A percentile compares a stretch with the other conserved stretches of the same genome.
These are phyloP conservation scores for Neurospora sp. DNA, from an alignment of 495 filamentous ascomycete genomes.

Conservation along the genomic window DNA sequence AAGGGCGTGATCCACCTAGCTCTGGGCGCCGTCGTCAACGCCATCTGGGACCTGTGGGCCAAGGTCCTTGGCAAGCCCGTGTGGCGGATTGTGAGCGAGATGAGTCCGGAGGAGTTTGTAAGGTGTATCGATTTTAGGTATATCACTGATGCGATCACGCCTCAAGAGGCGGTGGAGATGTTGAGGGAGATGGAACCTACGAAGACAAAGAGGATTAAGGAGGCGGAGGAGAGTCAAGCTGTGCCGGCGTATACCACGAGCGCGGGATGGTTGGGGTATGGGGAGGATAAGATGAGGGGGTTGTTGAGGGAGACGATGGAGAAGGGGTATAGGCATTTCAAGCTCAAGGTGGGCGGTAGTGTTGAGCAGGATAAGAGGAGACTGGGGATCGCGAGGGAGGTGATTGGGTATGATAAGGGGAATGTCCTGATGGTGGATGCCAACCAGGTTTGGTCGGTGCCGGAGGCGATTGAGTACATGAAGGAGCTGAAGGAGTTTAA, in stretches of 20 bases:
- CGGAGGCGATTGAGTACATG: slow-evolving; percentile 87
- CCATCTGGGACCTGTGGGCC: slow-evolving; percentile 92
- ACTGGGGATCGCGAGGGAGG: slow-evolving; percentile 62
- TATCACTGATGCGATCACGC: slow-evolving; percentile 86
- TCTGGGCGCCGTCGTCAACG: slow-evolving; percentile 83
- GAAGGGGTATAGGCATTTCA: slow-evolving; percentile 80
- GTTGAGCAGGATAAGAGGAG: slow-evolving; percentile 60
- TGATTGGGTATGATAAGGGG: slow-evolving; percentile 77
- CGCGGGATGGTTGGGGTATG: slow-evolving; percentile 92
- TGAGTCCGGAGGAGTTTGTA: slow-evolving; percentile 80
- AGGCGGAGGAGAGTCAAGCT: slow-evolving; percentile 58
- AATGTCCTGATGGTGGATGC: slow-evolving; percentile 93
- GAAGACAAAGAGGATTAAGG: slow-evolving; percentile 55
- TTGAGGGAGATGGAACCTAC: slow-evolving; percentile 49
- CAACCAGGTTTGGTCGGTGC: slow-evolving; percentile 90
- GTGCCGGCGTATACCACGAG: slow-evolving; percentile 88
- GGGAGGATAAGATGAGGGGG: slow-evolving; percentile 68
- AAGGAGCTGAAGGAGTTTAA: slow-evolving; percentile 68
- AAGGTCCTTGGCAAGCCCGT: slow-evolving; percentile 78
- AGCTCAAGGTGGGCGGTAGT: slow-evolving; percentile 75
- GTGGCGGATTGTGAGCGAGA: slow-evolving; percentile 74
- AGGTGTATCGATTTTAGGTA: slow-evolving; percentile 87
- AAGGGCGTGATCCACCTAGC: slow-evolving; percentile 93
- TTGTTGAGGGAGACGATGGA: slow-evolving; percentile 61
- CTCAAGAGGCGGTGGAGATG: slow-evolving; percentile 68